A percentile compares a stretch with the other conserved stretches of the same genome.
These are phyloP conservation scores for Rhodotorula glutinis DNA, from an alignment of 1,284 basidiomycete genomes.

Conservation along the genomic window DNA sequence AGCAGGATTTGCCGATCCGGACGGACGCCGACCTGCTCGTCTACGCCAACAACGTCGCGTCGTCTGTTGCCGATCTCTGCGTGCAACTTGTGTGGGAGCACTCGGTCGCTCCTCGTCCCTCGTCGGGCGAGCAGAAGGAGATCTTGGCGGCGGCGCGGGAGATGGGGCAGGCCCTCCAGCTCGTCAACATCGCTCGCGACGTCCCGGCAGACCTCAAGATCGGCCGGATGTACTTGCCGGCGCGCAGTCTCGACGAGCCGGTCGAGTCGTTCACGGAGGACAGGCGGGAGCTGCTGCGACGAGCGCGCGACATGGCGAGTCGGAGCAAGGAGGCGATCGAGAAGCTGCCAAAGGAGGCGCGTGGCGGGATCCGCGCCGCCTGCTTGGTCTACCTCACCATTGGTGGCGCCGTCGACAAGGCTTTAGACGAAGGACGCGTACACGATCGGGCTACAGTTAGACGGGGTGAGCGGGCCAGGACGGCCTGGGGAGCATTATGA, in stretches of 20 bases:
- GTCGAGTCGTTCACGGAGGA: conserved; percentile 40
- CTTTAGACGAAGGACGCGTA: conserved; percentile 22
- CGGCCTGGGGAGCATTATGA: conserved; percentile 44
- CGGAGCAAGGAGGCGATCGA: conserved; percentile 44
- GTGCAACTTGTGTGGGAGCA: conserved; percentile 51
- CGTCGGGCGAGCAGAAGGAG: conserved; percentile 8
- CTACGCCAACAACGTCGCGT: conserved; percentile 52
- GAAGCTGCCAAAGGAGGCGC: conserved; percentile 45
- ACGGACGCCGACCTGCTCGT: conserved; percentile 48
- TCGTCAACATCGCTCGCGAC: conserved; percentile 52
- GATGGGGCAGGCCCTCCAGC: conserved; percentile 52
- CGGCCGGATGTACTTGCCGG: conserved; percentile 51
- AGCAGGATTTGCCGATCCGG: conserved; percentile 45
- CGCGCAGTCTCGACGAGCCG: conserved; percentile 41
- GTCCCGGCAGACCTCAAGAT: conserved; percentile 49
- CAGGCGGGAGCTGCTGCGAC: conserved; percentile 42
- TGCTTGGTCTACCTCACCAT: conserved; percentile 50
- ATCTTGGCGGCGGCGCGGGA: conserved; percentile 44
- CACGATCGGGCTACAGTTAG: conserved; percentile 44
- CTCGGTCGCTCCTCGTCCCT: conserved; percentile 5
- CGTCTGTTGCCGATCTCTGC: conserved; percentile 51
- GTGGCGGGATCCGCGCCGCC: conserved; percentile 48
- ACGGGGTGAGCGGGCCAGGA: conserved; percentile 42
- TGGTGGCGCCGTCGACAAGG: conserved; percentile 33
- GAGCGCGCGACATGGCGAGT: conserved; percentile 44